These are phyloP conservation scores for Crithidia expoeki DNA, from an alignment of 208 protist genomes.

Conservation along the genomic window DNA sequence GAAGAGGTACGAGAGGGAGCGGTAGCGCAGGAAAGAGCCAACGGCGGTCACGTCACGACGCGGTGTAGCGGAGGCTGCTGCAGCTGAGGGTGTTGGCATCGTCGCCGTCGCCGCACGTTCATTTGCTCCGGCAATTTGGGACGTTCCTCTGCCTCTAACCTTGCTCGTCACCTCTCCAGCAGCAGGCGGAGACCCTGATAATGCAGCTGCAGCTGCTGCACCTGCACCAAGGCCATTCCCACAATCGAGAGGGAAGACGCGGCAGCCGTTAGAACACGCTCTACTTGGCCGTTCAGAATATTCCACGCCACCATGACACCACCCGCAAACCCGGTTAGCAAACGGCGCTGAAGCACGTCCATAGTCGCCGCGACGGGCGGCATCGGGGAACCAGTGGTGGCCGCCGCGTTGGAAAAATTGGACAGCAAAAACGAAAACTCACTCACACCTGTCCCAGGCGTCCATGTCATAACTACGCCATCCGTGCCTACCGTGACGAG, in stretches of 20 bases:
- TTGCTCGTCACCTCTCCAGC: too few species aligned
- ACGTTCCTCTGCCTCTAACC: too few species aligned
- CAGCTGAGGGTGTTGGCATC: background rate
- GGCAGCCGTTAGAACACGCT: constrained; percentile 32
- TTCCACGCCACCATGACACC: constrained; percentile 85
- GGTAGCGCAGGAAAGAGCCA: constrained; percentile 67
- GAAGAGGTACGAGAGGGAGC: constrained; percentile 72
- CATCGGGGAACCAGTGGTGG: constrained; percentile 51
- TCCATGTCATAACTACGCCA: constrained; percentile 79
- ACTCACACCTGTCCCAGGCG: constrained; percentile 46
- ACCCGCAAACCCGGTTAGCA: constrained; percentile 81
- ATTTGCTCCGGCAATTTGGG: too few species aligned
- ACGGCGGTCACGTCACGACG: constrained; percentile 64
- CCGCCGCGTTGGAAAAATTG: constrained; percentile 72
- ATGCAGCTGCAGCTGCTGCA: background rate
- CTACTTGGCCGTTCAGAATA: constrained; percentile 77
- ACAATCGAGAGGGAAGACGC: background rate
- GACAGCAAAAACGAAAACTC: constrained; percentile 80
- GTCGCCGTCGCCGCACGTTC: background rate
- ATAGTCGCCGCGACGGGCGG: constrained; percentile 52
- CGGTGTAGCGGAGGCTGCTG: constrained; percentile 7
- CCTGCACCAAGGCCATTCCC: too few species aligned
- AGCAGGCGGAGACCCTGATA: too few species aligned
- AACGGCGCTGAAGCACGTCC: constrained; percentile 64
- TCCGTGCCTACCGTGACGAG: constrained; percentile 80